These are phyloP conservation scores for Coemansia sp. DNA, from an alignment of 192 early-diverging fungal species.

Conservation along the genomic window DNA sequence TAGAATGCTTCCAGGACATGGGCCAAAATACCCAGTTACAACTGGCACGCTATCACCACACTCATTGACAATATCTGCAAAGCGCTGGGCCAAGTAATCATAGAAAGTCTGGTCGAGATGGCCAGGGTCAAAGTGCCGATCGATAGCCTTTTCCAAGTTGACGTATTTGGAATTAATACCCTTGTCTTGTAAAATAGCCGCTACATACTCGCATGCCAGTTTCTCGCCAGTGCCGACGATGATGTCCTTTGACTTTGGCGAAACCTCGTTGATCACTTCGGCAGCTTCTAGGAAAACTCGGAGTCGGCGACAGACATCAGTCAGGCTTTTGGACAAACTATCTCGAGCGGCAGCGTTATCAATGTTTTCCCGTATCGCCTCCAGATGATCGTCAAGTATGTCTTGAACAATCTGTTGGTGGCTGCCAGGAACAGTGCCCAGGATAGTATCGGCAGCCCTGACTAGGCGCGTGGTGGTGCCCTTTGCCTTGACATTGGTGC, in stretches of 20 bases:
- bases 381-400: slow-evolving; percentile 80
- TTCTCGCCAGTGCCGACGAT: slow-evolving; percentile 95
- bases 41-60: slow-evolving; percentile 77
- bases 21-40: slow-evolving; percentile 97
- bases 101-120: slow-evolving; percentile 94
- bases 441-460: slow-evolving; percentile 48
- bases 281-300: slow-evolving; percentile 88
- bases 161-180: slow-evolving; percentile 84
- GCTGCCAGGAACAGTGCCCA: slow-evolving; percentile 37
- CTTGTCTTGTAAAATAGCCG: slow-evolving; percentile 73
- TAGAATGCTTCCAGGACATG: slow-evolving; percentile 90
- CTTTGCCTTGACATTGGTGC: slow-evolving; percentile 79
- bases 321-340: slow-evolving; percentile 62
- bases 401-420: slow-evolving; percentile 78
- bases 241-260: slow-evolving; percentile 92
- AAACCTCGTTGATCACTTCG: slow-evolving; percentile 95
- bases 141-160: slow-evolving; percentile 83
- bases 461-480: slow-evolving; percentile 84
- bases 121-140: slow-evolving; percentile 74
- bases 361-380: slow-evolving; percentile 62
- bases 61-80: slow-evolving; percentile 60
- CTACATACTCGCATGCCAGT: slow-evolving; percentile 86
- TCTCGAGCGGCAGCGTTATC: slow-evolving; percentile 51
- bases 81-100: slow-evolving; percentile 76
- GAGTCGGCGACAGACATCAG: slow-evolving; percentile 75